Conservation (phyloP, 495 filamentous ascomycete species). For the Sordaria brevicollis region DNA sequence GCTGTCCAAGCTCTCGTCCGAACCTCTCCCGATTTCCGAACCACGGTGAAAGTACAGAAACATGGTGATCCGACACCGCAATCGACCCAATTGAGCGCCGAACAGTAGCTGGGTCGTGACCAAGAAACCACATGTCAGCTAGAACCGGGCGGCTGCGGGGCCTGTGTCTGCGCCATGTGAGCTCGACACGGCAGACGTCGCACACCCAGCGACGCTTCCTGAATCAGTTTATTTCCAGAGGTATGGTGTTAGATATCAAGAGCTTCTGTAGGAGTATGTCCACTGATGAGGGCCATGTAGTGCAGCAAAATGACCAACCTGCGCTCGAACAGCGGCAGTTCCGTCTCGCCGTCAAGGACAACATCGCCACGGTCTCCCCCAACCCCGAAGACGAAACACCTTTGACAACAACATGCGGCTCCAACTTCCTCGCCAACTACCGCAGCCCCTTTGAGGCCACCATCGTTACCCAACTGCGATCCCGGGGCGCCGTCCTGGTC, state of each 20-base stretch:
- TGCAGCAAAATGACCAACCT: background rate
- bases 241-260: background rate
- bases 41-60: background rate
- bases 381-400: constrained; percentile 9
- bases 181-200: background rate
- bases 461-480: constrained; percentile 55
- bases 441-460: constrained; percentile 75
- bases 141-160: constrained; percentile 9
- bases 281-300: background rate
- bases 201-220: constrained; percentile 16
- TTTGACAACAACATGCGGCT: constrained; percentile 72
- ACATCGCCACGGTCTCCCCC: constrained; percentile 56
- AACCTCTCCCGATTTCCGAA: background rate
- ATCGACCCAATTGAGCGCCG: constrained; percentile 5
- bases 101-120: background rate
- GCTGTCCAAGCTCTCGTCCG: background rate
- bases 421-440: constrained; percentile 59
- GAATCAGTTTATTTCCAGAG: constrained; percentile 22
- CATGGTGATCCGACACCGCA: background rate
- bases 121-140: constrained; percentile 11
- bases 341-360: constrained; percentile 74
- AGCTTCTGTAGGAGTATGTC: background rate
- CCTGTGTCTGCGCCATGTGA: constrained; percentile 12
- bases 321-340: constrained; percentile 4
- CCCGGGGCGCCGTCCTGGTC: constrained; percentile 53